Percentiles rank a stretch among this genome's conserved stretches.
These are phyloP conservation scores for Penicillium sp. DNA, from an alignment of 2,329 filamentous ascomycete genomes.

Conservation along the genomic window DNA sequence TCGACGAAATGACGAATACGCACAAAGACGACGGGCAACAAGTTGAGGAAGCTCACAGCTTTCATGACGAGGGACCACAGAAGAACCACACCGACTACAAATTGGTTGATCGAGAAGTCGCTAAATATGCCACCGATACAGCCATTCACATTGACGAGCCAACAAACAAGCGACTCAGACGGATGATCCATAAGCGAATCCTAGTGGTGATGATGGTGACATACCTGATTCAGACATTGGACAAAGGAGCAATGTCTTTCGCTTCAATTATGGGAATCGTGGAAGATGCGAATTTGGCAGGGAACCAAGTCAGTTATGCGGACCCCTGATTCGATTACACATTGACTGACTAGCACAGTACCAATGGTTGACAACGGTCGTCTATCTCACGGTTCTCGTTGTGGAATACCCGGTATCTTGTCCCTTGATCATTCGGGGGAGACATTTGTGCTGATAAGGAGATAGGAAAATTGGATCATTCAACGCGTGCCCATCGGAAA, in stretches of 20 bases:
- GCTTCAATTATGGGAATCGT: slow-evolving; percentile 40
- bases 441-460: not conserved
- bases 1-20: not conserved
- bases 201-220: slow-evolving; percentile 70
- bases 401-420: slow-evolving; percentile 67
- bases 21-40: slow-evolving; percentile 8
- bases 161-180: slow-evolving; percentile 62
- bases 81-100: slow-evolving; percentile 58
- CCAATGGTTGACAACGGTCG: slow-evolving; percentile 70
- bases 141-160: slow-evolving; percentile 60
- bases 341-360: slow-evolving; percentile 49
- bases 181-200: slow-evolving; percentile 66
- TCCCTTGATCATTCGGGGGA: not conserved
- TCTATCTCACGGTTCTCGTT: slow-evolving; percentile 69
- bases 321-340: not conserved
- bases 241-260: slow-evolving; percentile 41
- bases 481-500: slow-evolving; percentile 67
- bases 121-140: slow-evolving; percentile 63
- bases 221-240: slow-evolving; percentile 64
- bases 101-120: slow-evolving; percentile 68
- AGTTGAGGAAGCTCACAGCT: slow-evolving; percentile 5
- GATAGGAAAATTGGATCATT: slow-evolving; percentile 57
- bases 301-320: slow-evolving; percentile 29
- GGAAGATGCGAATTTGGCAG: slow-evolving; percentile 48
- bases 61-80: slow-evolving; percentile 40